Conservation (phyloP, 176 grass and related monocot genomes). For the Aegilops umbellulata region DNA sequence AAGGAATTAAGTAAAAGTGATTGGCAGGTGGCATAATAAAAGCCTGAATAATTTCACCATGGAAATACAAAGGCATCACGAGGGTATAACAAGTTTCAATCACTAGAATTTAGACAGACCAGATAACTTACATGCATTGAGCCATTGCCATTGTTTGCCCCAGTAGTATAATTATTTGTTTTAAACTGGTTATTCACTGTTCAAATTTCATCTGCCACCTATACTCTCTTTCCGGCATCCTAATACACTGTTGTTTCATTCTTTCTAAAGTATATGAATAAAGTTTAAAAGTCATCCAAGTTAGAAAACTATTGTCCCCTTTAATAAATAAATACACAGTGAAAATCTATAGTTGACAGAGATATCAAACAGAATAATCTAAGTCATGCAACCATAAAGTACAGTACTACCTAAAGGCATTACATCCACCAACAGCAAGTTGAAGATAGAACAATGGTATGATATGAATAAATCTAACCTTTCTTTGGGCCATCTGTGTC, state of each 20-base stretch:
- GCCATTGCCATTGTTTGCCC: neutral
- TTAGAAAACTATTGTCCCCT: neutral
- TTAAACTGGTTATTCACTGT: neutral
- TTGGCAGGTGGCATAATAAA: slow-evolving; percentile 6
- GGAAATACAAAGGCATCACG: neutral
- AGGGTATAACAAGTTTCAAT: neutral
- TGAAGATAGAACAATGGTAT: neutral
- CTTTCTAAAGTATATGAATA: neutral
- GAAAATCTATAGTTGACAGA: neutral
- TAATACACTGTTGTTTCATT: neutral
- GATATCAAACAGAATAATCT: neutral
- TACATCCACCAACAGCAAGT: neutral
- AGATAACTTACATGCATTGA: neutral
- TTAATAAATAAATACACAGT: too few species aligned
- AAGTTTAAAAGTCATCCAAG: slow-evolving; percentile 3
- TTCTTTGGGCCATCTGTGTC: slow-evolving; percentile 1
- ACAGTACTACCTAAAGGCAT: neutral
- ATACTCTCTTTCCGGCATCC: neutral
- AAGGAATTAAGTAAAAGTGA: neutral
- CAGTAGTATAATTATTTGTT: neutral
- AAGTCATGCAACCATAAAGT: neutral
- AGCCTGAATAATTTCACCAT: neutral
- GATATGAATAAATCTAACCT: slow-evolving; percentile 21
- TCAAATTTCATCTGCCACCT: slow-evolving; percentile 5
- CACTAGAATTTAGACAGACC: neutral